Evolutionary conservation across 2,329 filamentous ascomycete species (phyloP), one percentile per base, ranked within the genome.

Genomic region (Periconia macrospinosa): DNA sequence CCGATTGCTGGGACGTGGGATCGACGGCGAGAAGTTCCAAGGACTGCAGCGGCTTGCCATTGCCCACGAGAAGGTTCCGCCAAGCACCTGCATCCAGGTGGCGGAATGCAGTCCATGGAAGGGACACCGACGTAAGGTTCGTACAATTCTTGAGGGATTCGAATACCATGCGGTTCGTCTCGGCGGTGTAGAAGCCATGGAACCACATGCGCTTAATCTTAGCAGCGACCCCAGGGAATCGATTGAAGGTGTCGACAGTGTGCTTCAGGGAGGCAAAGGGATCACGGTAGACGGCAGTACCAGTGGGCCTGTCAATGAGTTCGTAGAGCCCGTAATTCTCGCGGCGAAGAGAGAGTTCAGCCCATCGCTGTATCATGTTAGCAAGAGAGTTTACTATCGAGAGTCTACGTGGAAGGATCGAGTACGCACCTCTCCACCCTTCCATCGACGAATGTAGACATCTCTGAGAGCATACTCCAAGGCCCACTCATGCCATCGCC

Each of bases 191-290:
- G 66, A 82, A 82, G 47, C 80, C 81, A 53, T 82, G 78, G 66
- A 83, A 81, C 79, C 80, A 83, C 61, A 83, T 73, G 44, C 80
- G 78, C 51, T 76, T 78, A 51, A 83, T 79, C 60, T 80, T 75
- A 19, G 72, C 69, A 2, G 79, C 79, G 10, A 81, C 70, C 30
- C 73, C 66, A 1, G 80, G 77, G 47, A 75, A 76, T 40, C 73
- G 60, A 35, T 70, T 66, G 62, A 83, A 78, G 20, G 82, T 75
- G 33, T 69, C 66, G 18, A 77, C 74, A 3, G 80, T 81, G 37
- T 76, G 70, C 66, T 75, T 76, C 48, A 83, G 71, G 1, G 77
- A 78, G 49, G 73, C 71, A 66, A 79, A 81, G 1, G 81, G 81
- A 64, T 83, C 78, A 47, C 78, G 79, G 66, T 80, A 82, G 55